Evolutionary conservation across 495 filamentous ascomycete genomes (phyloP).

Genomic region (Podospora pseudocomata): DNA sequence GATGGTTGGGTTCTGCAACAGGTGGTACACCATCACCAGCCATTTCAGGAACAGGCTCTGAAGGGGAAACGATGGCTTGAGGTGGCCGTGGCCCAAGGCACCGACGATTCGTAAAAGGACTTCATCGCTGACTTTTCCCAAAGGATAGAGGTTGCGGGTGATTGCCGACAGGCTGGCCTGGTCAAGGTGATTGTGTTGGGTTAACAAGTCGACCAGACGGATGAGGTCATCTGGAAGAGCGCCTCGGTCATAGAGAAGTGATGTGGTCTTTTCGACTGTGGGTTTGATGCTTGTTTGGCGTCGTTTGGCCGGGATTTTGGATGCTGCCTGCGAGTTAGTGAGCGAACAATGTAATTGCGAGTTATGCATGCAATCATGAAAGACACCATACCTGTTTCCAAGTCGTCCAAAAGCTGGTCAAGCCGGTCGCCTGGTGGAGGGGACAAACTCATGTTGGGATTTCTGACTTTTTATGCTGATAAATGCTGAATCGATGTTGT

Average conservation of each 20-base stretch:
- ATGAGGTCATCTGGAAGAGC: constrained; percentile 57
- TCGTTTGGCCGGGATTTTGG: constrained; percentile 48
- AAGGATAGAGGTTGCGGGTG: constrained; percentile 72
- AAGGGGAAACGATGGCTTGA: constrained; percentile 68
- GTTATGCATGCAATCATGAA: neutral
- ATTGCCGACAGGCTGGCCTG: constrained; percentile 65
- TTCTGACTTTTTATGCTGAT: neutral
- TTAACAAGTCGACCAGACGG: constrained; percentile 63
- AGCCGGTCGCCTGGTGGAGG: constrained; percentile 16
- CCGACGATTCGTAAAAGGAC: constrained; percentile 66
- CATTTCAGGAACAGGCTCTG: constrained; percentile 71
- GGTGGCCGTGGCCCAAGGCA: constrained; percentile 71
- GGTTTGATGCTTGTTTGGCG: constrained; percentile 42
- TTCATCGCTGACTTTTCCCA: constrained; percentile 56
- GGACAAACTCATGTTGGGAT: neutral
- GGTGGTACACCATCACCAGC: constrained; percentile 74
- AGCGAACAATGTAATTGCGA: neutral
- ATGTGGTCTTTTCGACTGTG: constrained; percentile 46
- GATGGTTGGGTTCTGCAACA: constrained; percentile 60
- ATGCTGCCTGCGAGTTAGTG: constrained; percentile 37
- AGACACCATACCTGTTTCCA: constrained; percentile 26
- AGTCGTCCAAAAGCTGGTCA: constrained; percentile 25
- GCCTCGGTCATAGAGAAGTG: constrained; percentile 61
- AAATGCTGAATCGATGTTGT: too few relatives aligned
- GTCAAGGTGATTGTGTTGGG: constrained; percentile 64